phyloP scores from a whole-genome alignment of 768 basidiomycete species.

The Cantharellus cinnabarinus region DNA sequence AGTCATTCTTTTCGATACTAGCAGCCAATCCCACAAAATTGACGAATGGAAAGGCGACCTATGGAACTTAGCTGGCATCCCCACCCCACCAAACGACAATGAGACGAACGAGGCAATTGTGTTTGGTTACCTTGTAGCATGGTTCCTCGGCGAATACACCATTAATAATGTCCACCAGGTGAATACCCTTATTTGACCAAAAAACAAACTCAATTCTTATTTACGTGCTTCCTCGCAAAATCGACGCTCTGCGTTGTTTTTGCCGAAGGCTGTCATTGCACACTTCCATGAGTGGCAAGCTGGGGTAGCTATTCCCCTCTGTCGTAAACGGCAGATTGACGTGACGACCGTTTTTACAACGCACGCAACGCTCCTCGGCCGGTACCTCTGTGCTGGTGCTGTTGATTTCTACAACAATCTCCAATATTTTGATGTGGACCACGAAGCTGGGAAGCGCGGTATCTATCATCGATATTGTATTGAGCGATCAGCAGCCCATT shows the following conservation, averaged over 20 bases:
- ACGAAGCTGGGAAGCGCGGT: slow-evolving; percentile 96
- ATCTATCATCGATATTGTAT: slow-evolving; percentile 99
- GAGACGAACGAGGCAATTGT: slow-evolving; percentile 98
- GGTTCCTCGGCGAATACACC: slow-evolving; percentile 81
- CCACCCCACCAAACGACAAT: slow-evolving; percentile 85
- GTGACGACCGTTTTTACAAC: slow-evolving; percentile 98
- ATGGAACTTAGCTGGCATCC: slow-evolving; percentile 96
- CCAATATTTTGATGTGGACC: slow-evolving; percentile 98
- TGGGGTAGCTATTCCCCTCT: slow-evolving; percentile 83
- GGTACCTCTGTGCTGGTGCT: slow-evolving; percentile 93
- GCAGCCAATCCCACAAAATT: slow-evolving; percentile 63
- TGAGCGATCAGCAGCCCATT: slow-evolving; percentile 84
- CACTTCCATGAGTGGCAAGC: slow-evolving; percentile 99
- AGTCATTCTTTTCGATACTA: slow-evolving; percentile 90
- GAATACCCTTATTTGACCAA: slow-evolving; percentile 7
- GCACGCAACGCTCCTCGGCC: slow-evolving; percentile 92
- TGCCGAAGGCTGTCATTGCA: slow-evolving; percentile 34
- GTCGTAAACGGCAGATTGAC: slow-evolving; percentile 91
- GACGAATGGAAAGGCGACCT: slow-evolving; percentile 99
- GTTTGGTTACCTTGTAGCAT: slow-evolving; percentile 94
- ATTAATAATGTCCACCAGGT: background rate
- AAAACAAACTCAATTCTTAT: background rate
- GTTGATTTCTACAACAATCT: slow-evolving; percentile 99
- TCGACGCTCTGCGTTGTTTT: too few relatives aligned
- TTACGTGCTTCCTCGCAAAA: background rate